phyloP scores from a whole-genome alignment of 306 rosid species.

The Crotalaria pallida region DNA sequence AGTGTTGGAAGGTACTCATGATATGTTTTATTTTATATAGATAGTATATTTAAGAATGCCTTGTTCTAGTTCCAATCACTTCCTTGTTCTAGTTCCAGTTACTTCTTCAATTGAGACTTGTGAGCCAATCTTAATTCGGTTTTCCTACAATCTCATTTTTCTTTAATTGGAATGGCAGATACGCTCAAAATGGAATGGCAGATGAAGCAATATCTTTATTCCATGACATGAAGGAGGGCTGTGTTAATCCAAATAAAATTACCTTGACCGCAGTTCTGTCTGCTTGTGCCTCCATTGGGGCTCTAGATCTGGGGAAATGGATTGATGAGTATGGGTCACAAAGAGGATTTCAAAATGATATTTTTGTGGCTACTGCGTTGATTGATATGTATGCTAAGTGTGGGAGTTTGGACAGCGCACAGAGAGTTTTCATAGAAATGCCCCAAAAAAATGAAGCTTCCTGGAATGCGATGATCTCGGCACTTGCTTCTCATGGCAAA shows the following conservation, averaged over 20 bases:
- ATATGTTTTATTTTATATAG: neutral
- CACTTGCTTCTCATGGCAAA: slow-evolving; percentile 86
- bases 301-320: slow-evolving; percentile 73
- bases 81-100: neutral
- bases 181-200: slow-evolving; percentile 90
- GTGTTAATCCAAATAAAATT: slow-evolving; percentile 58
- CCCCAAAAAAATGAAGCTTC: slow-evolving; percentile 81
- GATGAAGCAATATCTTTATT: slow-evolving; percentile 68
- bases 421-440: slow-evolving; percentile 61
- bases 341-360: slow-evolving; percentile 53
- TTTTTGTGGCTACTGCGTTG: slow-evolving; percentile 73
- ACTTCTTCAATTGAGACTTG: neutral
- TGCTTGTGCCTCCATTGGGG: slow-evolving; percentile 74
- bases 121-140: neutral
- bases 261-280: slow-evolving; percentile 69
- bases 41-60: neutral
- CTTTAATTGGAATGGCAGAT: slow-evolving; percentile 44
- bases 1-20: neutral
- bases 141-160: slow-evolving; percentile 4
- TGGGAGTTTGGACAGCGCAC: slow-evolving; percentile 75
- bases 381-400: slow-evolving; percentile 95
- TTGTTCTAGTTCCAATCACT: neutral
- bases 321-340: slow-evolving; percentile 59
- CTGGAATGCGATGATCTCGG: slow-evolving; percentile 96
- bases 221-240: slow-evolving; percentile 54